Evolutionary conservation across 148 eudicot genomes (phyloP), one percentile per base, ranked within the genome.

Genomic region (Chenopodium formosanum): DNA sequence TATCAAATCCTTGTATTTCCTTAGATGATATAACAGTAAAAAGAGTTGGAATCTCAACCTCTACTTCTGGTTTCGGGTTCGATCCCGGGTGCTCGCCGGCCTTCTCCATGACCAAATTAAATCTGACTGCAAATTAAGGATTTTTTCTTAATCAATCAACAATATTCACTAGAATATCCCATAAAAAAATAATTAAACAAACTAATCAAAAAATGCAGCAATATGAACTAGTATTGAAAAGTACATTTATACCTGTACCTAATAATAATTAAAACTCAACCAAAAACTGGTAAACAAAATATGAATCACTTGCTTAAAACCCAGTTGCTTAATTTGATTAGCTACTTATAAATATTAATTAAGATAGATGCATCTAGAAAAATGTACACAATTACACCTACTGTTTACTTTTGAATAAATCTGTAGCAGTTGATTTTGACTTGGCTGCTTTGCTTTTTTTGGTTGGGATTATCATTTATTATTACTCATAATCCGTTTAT

Each of bases 1-100:
- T 84, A 79, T 92, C 97, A 85, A 92, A 94, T 8, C 89, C 94
- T 27, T 77, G 81, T 47, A 91, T 85, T 83, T 87, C 88, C 77
- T 86, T 81, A 6, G 87, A 84, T 25, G 86, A 29, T 17, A 89
- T 90, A 31, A 63, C 77, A 56, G 88, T 79, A 74, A 93, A 83
- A 66, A 93, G 87, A 1, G 94, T 50, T 74, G 98, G 98, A 73
- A 89, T 27, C 17, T 89, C 90, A 9, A 77, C 73, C 2, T 22
- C 73, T 25, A 25, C 25, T 3, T 81, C 75, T 31, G 79, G 77
- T 62, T 73, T 82, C 14, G 31, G 77, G 25, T 78, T 77, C 32
- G 78, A 79, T 37, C 23, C 56, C 10, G 52, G 46, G 48, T 64
- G 4, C 22, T 56, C 62, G 22, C 62, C 62, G 62, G 62, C 62